Evolutionary conservation across 768 basidiomycete genomes (phyloP).

Genomic region (Kwoniella sp.): DNA sequence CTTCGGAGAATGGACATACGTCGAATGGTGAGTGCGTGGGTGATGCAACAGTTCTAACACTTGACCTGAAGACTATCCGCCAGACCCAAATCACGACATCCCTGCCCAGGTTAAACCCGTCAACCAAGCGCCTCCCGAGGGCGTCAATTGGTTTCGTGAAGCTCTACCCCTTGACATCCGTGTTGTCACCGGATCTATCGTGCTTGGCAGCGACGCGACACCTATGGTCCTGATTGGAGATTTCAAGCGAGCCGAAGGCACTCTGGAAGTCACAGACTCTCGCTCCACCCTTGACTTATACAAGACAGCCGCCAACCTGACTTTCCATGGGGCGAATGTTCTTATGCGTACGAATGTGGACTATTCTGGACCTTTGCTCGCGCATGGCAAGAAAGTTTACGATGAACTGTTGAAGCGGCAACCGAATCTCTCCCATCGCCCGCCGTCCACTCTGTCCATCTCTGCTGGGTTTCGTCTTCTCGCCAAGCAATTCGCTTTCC

Average conservation of each 20-base stretch:
- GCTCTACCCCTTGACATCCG: constrained; percentile 82
- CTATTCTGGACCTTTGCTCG: constrained; percentile 69
- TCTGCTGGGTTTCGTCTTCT: constrained; percentile 45
- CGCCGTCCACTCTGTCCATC: constrained; percentile 44
- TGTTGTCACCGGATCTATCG: constrained; percentile 75
- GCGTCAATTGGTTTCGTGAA: constrained; percentile 64
- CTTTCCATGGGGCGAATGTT: constrained; percentile 68
- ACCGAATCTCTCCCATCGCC: constrained; percentile 39
- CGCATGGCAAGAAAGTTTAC: constrained; percentile 68
- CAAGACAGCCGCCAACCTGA: constrained; percentile 75
- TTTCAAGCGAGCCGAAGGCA: constrained; percentile 75
- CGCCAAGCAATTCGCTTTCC: constrained; percentile 40
- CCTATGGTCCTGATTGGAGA: constrained; percentile 78
- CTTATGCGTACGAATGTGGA: constrained; percentile 74
- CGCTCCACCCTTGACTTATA: constrained; percentile 79
- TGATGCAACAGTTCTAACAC: not conserved
- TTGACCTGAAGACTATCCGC: constrained; percentile 15
- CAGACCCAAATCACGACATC: constrained; percentile 11
- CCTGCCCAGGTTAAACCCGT: constrained; percentile 25
- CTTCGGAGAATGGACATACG: constrained; percentile 17
- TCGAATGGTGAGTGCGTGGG: constrained; percentile 19
- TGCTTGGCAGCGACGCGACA: constrained; percentile 83
- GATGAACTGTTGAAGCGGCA: constrained; percentile 61
- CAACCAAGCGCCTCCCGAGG: constrained; percentile 14
- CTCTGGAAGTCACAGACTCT: constrained; percentile 75